Evolutionary conservation across 2,329 filamentous ascomycete species (phyloP), one percentile per base, ranked within the genome.

Genomic region (Colletotrichum acutatum): DNA sequence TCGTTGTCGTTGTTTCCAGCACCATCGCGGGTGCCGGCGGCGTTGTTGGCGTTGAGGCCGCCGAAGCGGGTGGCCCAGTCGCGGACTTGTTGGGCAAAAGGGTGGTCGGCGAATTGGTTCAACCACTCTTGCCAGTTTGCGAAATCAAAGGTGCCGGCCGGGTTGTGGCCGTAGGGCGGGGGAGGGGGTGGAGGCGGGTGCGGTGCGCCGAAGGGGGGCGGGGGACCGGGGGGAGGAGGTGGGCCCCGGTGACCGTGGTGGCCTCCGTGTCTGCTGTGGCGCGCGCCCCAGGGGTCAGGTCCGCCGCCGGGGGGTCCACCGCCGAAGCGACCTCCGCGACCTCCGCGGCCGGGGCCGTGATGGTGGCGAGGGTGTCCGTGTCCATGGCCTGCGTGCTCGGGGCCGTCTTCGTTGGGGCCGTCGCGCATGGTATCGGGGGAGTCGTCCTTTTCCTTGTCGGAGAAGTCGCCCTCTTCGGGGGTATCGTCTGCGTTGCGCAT

Each of bases 31-130:
- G 70, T 72, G 68, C 66, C 42, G 32, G 24, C 32, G 5, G 69
- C 72, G 72, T 65, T 30, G 42, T 22, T 53, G 6, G 60, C 52
- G 59, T 64, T 46, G 24, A 30, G n/a, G 7, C 34, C 52, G 24
- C 68, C 68, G 19, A 74, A 72, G 37, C 63, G 71, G n/a, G 68
- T 46, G 52, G 82, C 76, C 64, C 83, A 85, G 24, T 85, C 81
- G 69, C 82, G 82, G 68, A 87, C 75, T 59, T 80, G 79, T 57
- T 83, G 83, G 52, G 86, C 82, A 72, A 85, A 79, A 7, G 86
- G 86, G 74, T 88, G 84, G 71, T 75, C 76, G 5, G 82, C 79
- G 71, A 86, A 78, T 32, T 83, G 80, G 37, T 81, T 78, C 79
- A 87, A 81, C 28, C 59, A 64, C 22, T 64, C 46, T 34, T 64